Base-by-base conservation (phyloP, 352 stramenopile genomes). In the Peronospora belbahrii region DNA sequence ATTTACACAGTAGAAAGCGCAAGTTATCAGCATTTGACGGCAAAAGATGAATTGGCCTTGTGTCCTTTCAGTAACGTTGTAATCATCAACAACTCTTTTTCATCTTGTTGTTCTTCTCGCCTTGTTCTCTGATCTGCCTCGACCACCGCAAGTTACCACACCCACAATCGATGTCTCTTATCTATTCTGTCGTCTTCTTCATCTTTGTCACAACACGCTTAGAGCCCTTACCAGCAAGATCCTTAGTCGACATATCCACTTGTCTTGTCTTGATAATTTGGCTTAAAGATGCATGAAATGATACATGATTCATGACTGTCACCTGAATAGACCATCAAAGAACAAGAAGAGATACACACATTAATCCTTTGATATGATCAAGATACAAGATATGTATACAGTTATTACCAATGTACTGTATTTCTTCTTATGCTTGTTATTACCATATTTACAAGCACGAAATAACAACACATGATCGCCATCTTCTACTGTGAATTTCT, bases 351-450 rank as follows among this genome's bases (percentile, higher is more conserved):
- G n/a, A n/a, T n/a, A n/a, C n/a, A n/a, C n/a, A n/a, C n/a, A n/a
- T n/a, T n/a, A n/a, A n/a, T n/a, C n/a, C n/a, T n/a, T n/a, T n/a
- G n/a, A n/a, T n/a, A n/a, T n/a, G n/a, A n/a, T n/a, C n/a, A n/a
- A n/a, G n/a, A n/a, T n/a, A n/a, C n/a, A n/a, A n/a, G n/a, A n/a
- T n/a, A n/a, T n/a, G n/a, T n/a, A n/a, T n/a, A n/a, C n/a, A n/a
- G n/a, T n/a, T 36, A 60, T 24, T 60, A 88, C 80, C 56, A 76
- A 64, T 6, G 80, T 80, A 56, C 77, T 88, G 59, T 77, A 81
- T 61, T 92, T 92, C 54, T 68, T 73, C 74, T 92, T 92, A 71
- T 89, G 77, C 59, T 82, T 82, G 58, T 92, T 92, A 67, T 92
- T 92, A 50, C 80, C 80, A 47, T 89, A 88, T 33, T 88, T 83